These are phyloP conservation scores for Aspergillus latus DNA, from an alignment of 2,329 filamentous ascomycete species.

Conservation along the genomic window DNA sequence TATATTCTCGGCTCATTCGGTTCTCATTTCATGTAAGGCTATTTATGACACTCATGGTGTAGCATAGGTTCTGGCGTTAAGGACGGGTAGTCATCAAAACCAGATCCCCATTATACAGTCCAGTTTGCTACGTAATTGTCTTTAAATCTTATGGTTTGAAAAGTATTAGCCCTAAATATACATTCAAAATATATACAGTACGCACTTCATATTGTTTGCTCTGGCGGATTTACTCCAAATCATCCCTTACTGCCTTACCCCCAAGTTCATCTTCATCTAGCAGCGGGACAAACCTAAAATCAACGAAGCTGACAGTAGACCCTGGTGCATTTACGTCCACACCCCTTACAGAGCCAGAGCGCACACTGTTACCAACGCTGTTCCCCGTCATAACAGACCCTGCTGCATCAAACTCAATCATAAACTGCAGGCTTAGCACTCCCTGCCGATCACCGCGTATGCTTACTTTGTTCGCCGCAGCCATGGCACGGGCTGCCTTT, in stretches of 20 bases:
- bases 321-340: conserved; percentile 12
- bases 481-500: conserved; percentile 88
- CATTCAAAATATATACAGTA: no score
- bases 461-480: conserved; percentile 86
- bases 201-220: background rate
- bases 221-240: background rate
- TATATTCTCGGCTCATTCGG: background rate
- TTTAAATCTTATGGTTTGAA: no score
- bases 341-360: conserved; percentile 19
- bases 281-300: conserved; percentile 50
- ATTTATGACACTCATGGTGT: background rate
- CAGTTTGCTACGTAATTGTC: no score
- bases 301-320: conserved; percentile 46
- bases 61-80: background rate
- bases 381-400: conserved; percentile 6
- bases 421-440: conserved; percentile 91
- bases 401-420: conserved; percentile 80
- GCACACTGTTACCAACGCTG: conserved; percentile 24
- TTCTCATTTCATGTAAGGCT: background rate
- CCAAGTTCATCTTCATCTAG: conserved; percentile 43
- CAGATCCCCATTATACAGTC: background rate
- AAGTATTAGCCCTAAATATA: no score
- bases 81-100: background rate
- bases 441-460: conserved; percentile 84
- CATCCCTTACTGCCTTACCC: conserved; percentile 5